These are phyloP conservation scores for Arachnomyces sp. DNA, from an alignment of 2,329 filamentous ascomycete species.

Conservation along the genomic window DNA sequence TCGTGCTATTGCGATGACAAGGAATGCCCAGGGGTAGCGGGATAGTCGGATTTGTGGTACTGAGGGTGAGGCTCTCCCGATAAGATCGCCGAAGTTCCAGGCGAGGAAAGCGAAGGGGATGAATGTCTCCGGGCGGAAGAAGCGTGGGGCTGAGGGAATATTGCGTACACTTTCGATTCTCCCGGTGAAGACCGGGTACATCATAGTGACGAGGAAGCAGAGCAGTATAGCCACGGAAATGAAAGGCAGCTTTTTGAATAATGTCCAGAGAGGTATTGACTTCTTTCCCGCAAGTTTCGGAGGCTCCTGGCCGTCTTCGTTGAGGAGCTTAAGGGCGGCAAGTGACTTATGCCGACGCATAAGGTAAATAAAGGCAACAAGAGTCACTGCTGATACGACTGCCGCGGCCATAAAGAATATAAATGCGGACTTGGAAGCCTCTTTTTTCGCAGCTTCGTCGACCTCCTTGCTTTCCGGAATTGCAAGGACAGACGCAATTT, in stretches of 20 bases:
- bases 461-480: constrained; percentile 43
- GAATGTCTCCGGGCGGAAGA: constrained; percentile 65
- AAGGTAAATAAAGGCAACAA: constrained; percentile 69
- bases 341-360: constrained; percentile 44
- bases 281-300: constrained; percentile 28
- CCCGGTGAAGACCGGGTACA: constrained; percentile 85
- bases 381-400: constrained; percentile 59
- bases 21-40: constrained; percentile 58
- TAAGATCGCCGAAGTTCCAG: constrained; percentile 85
- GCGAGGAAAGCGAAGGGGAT: constrained; percentile 85
- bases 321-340: constrained; percentile 36
- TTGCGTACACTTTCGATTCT: constrained; percentile 51
- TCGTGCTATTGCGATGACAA: constrained; percentile 59
- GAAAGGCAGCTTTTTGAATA: constrained; percentile 74
- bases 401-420: constrained; percentile 88
- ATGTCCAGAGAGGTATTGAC: constrained; percentile 51
- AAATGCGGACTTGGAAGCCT: constrained; percentile 63
- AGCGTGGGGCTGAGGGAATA: constrained; percentile 38
- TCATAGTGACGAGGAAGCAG: constrained; percentile 81
- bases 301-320: constrained; percentile 27
- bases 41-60: constrained; percentile 50
- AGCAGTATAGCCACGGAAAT: constrained; percentile 68
- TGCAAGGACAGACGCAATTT: constrained; percentile 74
- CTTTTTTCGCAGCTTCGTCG: constrained; percentile 15
- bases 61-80: constrained; percentile 64